These are phyloP conservation scores for Breynia disticha DNA, from an alignment of 441 rosid genomes.

Conservation along the genomic window DNA sequence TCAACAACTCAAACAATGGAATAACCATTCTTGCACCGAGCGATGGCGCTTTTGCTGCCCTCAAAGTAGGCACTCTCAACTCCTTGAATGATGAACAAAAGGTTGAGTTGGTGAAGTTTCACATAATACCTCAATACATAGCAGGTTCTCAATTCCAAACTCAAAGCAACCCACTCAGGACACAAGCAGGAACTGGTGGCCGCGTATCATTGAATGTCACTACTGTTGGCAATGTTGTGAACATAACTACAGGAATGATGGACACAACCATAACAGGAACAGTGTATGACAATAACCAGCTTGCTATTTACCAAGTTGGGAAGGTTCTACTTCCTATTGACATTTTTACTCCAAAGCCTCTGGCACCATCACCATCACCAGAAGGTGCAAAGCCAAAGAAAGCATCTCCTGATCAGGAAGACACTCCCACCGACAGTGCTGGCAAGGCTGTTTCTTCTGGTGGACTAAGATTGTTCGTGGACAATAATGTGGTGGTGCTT, in stretches of 20 bases:
- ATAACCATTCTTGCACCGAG: slow-evolving; percentile 58
- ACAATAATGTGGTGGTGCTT: background rate
- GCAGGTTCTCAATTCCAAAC: slow-evolving; percentile 56
- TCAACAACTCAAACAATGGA: slow-evolving; percentile 38
- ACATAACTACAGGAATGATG: slow-evolving; percentile 49
- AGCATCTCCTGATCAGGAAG: background rate
- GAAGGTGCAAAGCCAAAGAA: slow-evolving; percentile 25
- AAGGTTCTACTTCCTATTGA: no score
- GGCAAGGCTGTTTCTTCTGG: slow-evolving; percentile 16
- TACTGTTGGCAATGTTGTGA: slow-evolving; percentile 43
- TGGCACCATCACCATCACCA: background rate
- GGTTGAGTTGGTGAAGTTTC: slow-evolving; percentile 53
- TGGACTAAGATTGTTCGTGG: slow-evolving; percentile 8
- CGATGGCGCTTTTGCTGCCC: slow-evolving; percentile 43
- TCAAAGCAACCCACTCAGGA: slow-evolving; percentile 55
- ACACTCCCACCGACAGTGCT: background rate
- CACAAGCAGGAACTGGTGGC: slow-evolving; percentile 51
- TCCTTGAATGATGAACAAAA: slow-evolving; percentile 43
- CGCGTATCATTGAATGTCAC: slow-evolving; percentile 55
- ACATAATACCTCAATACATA: slow-evolving; percentile 42
- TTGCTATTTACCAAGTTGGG: no score
- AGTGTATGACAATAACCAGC: no score
- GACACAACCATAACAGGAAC: slow-evolving; percentile 10
- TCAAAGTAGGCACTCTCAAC: slow-evolving; percentile 48
- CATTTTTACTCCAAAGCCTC: no score